phyloP scores from a whole-genome alignment of 352 stramenopile genomes.

The Phytophthora nicotianae region DNA sequence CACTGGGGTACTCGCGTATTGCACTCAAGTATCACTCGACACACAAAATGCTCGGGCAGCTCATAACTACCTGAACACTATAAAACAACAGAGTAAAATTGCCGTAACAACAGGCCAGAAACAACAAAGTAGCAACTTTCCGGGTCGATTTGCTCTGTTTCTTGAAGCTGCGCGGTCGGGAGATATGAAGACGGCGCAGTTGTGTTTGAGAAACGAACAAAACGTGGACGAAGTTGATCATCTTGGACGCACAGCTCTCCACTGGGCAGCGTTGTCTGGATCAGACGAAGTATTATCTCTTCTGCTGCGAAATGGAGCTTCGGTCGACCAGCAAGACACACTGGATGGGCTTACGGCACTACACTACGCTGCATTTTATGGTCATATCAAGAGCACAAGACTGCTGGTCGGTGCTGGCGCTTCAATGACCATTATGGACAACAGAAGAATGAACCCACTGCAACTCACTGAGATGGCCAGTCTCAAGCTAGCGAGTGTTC shows the following conservation, averaged over 20 bases:
- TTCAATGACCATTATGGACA: constrained; percentile 53
- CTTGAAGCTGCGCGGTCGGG: constrained; percentile 56
- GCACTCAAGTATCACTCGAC: constrained; percentile 54
- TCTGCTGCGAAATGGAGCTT: constrained; percentile 70
- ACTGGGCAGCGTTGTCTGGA: constrained; percentile 67
- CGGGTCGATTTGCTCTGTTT: constrained; percentile 67
- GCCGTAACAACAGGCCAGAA: constrained; percentile 47
- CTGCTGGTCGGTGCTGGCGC: constrained; percentile 64
- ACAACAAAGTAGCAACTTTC: constrained; percentile 35
- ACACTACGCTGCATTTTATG: constrained; percentile 80
- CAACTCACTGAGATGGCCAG: constrained; percentile 79
- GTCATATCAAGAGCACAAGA: constrained; percentile 72
- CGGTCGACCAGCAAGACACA: constrained; percentile 60
- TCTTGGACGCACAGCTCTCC: constrained; percentile 65
- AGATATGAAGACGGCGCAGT: constrained; percentile 52
- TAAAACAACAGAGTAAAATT: constrained; percentile 55
- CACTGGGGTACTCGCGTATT: constrained; percentile 55
- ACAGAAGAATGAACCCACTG: constrained; percentile 69
- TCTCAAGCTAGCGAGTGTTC: constrained; percentile 73
- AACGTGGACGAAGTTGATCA: constrained; percentile 66
- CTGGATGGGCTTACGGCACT: constrained; percentile 68
- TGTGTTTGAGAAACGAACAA: constrained; percentile 68
- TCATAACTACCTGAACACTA: constrained; percentile 54
- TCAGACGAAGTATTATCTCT: constrained; percentile 63
- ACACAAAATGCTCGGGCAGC: constrained; percentile 62